Base-by-base conservation (phyloP, 495 filamentous ascomycete genomes). In the Trichocladium antarcticum region DNA sequence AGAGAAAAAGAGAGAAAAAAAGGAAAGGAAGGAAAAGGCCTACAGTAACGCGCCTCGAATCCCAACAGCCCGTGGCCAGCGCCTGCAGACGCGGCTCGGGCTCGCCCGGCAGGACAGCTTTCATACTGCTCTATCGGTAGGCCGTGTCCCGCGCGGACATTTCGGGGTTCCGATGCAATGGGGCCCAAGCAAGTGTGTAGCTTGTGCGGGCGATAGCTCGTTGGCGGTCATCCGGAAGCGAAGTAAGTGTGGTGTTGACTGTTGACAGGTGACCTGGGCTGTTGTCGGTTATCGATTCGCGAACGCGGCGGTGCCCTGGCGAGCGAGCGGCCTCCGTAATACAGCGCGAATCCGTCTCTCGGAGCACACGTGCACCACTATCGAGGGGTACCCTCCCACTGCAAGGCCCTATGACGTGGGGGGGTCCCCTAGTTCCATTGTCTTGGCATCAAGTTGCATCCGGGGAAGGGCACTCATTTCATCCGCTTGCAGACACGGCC, bases 1-100 rank as follows among this genome's bases (percentile, higher is more conserved):
- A 6, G 29, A 15, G 6, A 29, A 12, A 43, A 42, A 41, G 16
- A 10, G 27, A 21, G 7, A 10, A n/a, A 19, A 29, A n/a, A 24
- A 31, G 45, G 15, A 20, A 41, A 1, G 8, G 41, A 37, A 12
- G 37, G 24, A 1, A 12, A 28, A 6, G 5, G 45, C 58, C 37
- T 70, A 95, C 90, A 63, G 92, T 82, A 53, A 95, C 72, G 47
- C 86, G 83, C 56, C 78, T 74, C 53, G 76, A 77, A 58, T 86
- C 75, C 89, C 89, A 97, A 66, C 76, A 78, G 62, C 82, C 87
- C 38, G 85, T 87, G 59, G 78, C 83, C 73, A 95, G 74, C 70
- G 89, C 87, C 76, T 93, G 87, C 61, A 89, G 85, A 71, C 80
- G 85, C 60, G 87, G 76, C 78, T 82, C 81, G 65, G 90, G 90